Conservation (phyloP, 495 filamentous ascomycete genomes). For the Penicillium parvum region DNA sequence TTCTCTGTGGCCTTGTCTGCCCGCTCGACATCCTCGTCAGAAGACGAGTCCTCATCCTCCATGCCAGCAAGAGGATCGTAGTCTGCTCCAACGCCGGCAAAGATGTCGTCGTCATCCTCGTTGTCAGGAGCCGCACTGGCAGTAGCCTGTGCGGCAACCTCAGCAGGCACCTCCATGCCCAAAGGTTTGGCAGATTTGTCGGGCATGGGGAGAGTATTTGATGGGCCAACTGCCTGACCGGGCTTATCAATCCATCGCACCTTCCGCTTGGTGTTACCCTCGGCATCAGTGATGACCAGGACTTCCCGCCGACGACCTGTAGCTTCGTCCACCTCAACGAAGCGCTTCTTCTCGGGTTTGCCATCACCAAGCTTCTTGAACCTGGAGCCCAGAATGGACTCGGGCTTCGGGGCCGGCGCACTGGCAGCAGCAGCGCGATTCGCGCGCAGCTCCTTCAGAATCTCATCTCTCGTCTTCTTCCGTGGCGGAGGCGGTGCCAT, state of each 20-base stretch:
- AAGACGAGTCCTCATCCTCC: slow-evolving; percentile 46
- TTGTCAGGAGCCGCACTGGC: slow-evolving; percentile 39
- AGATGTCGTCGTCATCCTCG: slow-evolving; percentile 66
- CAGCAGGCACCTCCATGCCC: slow-evolving; percentile 74
- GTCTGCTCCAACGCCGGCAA: slow-evolving; percentile 78
- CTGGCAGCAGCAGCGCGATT: slow-evolving; percentile 55
- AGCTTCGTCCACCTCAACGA: slow-evolving; percentile 66
- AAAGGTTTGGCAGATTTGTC: slow-evolving; percentile 62
- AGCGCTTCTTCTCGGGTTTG: slow-evolving; percentile 56
- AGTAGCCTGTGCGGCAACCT: slow-evolving; percentile 29
- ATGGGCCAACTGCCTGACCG: slow-evolving; percentile 32
- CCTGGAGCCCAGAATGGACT: slow-evolving; percentile 61
- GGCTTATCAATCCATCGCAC: slow-evolving; percentile 50
- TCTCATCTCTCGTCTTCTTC: slow-evolving; percentile 77
- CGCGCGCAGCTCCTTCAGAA: slow-evolving; percentile 76
- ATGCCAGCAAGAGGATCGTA: slow-evolving; percentile 83
- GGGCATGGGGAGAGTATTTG: slow-evolving; percentile 52
- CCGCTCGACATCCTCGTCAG: slow-evolving; percentile 47
- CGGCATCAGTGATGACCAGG: slow-evolving; percentile 76
- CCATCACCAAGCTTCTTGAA: slow-evolving; percentile 75
- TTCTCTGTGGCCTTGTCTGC: slow-evolving; percentile 3
- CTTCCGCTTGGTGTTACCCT: slow-evolving; percentile 86
- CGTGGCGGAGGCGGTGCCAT: slow-evolving; percentile 61
- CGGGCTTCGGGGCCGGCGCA: slow-evolving; percentile 48
- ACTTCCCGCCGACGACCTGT: slow-evolving; percentile 68